Conservation (phyloP, 2,329 filamentous ascomycete species). For the Dactylonectria estremocensis region DNA sequence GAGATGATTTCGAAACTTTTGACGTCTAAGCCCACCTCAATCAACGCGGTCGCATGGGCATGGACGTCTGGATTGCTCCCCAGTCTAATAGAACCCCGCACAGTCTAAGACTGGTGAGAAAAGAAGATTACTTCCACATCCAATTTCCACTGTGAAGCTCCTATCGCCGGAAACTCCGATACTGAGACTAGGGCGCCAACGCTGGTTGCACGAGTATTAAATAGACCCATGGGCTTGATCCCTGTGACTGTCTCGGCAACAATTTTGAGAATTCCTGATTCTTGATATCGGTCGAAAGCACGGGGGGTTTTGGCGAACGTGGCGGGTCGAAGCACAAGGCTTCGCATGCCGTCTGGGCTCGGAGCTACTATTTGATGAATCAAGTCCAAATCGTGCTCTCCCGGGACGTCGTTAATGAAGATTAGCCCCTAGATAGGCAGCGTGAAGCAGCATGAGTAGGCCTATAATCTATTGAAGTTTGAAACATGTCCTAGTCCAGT, state of each 20-base stretch:
- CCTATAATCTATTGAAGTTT: slow-evolving; percentile 73
- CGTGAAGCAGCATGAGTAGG: slow-evolving; percentile 85
- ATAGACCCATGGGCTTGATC: neutral
- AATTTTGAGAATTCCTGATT: slow-evolving; percentile 11
- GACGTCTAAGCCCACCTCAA: neutral
- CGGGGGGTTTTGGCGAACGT: slow-evolving; percentile 1
- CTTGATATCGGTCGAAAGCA: slow-evolving; percentile 14
- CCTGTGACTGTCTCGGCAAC: slow-evolving; percentile 2
- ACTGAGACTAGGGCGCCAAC: neutral
- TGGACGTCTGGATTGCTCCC: neutral
- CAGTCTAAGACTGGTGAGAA: slow-evolving; percentile 5
- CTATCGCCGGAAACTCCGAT: neutral
- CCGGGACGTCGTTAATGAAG: slow-evolving; percentile 88
- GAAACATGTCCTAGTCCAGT: slow-evolving; percentile 80
- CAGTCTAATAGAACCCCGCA: neutral
- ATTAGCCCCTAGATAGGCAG: slow-evolving; percentile 89
- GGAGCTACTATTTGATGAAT: slow-evolving; percentile 75
- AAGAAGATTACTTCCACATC: slow-evolving; percentile 1
- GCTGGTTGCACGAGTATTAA: slow-evolving; percentile 2
- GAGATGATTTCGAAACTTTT: neutral
- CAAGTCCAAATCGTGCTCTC: slow-evolving; percentile 78
- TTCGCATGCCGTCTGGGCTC: neutral
- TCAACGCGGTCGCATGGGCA: neutral
- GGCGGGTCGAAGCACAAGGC: neutral
- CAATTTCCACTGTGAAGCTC: neutral